phyloP scores from a whole-genome alignment of 148 eudicot species.

The Arbutus unedo region DNA sequence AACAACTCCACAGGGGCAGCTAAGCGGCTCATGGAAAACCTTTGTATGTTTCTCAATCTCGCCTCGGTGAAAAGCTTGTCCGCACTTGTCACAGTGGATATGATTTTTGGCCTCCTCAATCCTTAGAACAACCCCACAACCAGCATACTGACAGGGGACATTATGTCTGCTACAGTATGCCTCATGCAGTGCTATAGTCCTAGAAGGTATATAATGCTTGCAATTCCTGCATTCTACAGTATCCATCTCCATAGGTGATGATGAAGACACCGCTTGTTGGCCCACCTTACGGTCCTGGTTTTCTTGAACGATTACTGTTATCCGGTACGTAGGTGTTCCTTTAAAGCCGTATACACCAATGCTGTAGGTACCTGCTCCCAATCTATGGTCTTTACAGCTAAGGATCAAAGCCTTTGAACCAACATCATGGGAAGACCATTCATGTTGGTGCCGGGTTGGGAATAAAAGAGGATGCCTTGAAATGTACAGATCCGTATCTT shows the following conservation, averaged over 20 bases:
- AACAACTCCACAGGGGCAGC: conserved; percentile 75
- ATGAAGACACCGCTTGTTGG: conserved; percentile 58
- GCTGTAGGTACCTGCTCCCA: conserved; percentile 62
- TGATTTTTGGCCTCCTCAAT: conserved; percentile 69
- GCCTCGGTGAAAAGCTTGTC: conserved; percentile 68
- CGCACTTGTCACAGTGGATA: conserved; percentile 77
- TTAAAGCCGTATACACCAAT: conserved; percentile 78
- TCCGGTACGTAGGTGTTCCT: conserved; percentile 50
- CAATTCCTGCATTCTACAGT: conserved; percentile 75
- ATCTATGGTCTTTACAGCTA: conserved; percentile 53
- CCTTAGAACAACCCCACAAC: conserved; percentile 82
- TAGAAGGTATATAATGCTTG: conserved; percentile 69
- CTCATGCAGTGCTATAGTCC: conserved; percentile 81
- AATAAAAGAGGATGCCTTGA: conserved; percentile 75
- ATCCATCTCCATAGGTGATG: conserved; percentile 51
- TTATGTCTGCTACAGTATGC: conserved; percentile 87
- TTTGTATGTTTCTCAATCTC: conserved; percentile 89
- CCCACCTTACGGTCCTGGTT: conserved; percentile 39
- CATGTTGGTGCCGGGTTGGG: conserved; percentile 80
- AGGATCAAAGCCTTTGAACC: conserved; percentile 74
- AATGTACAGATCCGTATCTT: conserved; percentile 79
- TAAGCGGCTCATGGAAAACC: conserved; percentile 81
- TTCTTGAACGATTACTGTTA: conserved; percentile 47
- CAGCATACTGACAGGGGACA: conserved; percentile 59
- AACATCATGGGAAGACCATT: conserved; percentile 86